Base-by-base conservation (phyloP, 768 basidiomycete species). In the Trametes cinnabarina region DNA sequence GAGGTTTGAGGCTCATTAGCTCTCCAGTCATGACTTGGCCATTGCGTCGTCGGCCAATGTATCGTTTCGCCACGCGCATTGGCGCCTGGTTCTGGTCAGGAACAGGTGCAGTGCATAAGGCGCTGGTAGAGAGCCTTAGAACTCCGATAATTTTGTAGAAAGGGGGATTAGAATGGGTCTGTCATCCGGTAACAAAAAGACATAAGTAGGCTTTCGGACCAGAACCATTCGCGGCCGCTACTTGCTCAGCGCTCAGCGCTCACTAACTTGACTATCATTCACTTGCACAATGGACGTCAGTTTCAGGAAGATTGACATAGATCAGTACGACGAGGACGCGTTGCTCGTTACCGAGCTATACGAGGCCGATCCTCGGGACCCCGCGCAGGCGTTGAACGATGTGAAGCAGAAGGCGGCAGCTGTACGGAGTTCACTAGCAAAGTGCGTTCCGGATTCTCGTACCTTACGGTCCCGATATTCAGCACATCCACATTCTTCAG, bases 271-370 rank as follows among this genome's bases (percentile, higher is more conserved):
- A 34, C 37, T 46, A 15, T 26, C 22, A 11, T 34, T 15, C 14
- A 44, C 37, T 10, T 20, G 7, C 42, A 53, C 32, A 12, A 74
- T 79, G 77, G 79, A 80, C 47, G 70, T 70, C 59, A 83, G 85
- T 51, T 97, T 94, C 74, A 81, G 95, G 66, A 95, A 94, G 74
- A 93, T 97, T 74, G 88, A 98, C 76, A 88, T 98, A 68, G 96
- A 98, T 76, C 80, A 77, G 39, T 92, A 86, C 75, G 96, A 98
- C 69, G 96, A 98, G 72, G 96, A 98, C 66, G 82, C 85, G 22
- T 74, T 98, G 7, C 82, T 87, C 43, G 90, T 94, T 57, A 83
- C 82, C 15, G 94, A 96, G 63, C 83, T 98, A 26, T 95, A 88
- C 70, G 88, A 91, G 28, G 81, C 89, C 2, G 94, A 98, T 69